phyloP scores from a whole-genome alignment of 208 protist genomes.

The Leishmania tropica region DNA sequence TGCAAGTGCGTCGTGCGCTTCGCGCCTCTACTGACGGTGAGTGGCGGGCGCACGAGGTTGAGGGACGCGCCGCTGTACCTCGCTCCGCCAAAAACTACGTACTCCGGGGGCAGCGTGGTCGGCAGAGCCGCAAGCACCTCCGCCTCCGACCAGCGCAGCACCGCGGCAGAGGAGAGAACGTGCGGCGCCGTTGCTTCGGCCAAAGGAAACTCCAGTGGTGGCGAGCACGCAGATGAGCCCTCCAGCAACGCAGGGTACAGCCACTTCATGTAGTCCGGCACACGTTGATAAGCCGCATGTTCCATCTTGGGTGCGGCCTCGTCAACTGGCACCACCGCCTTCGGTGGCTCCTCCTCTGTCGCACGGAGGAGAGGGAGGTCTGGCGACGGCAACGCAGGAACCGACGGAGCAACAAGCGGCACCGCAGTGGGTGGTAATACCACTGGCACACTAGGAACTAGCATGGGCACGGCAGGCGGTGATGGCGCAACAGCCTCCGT shows the following conservation, averaged over 20 bases:
- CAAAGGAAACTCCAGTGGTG: slow-evolving; percentile 33
- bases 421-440: neutral
- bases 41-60: slow-evolving; percentile 23
- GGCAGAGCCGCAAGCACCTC: slow-evolving; percentile 37
- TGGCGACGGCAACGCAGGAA: neutral
- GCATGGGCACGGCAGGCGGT: neutral
- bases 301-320: neutral
- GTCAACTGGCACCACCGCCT: neutral
- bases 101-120: slow-evolving; percentile 53
- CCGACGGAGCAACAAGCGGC: neutral
- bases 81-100: slow-evolving; percentile 82
- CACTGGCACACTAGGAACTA: neutral
- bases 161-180: slow-evolving; percentile 19
- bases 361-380: slow-evolving; percentile 6
- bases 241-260: slow-evolving; percentile 28
- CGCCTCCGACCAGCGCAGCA: slow-evolving; percentile 31
- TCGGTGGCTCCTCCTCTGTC: slow-evolving; percentile 13
- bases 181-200: slow-evolving; percentile 28
- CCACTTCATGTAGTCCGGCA: slow-evolving; percentile 35
- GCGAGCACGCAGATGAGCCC: slow-evolving; percentile 5
- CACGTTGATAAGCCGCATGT: neutral
- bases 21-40: neutral
- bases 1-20: slow-evolving; percentile 8
- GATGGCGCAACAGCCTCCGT: neutral
- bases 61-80: slow-evolving; percentile 51